These are phyloP conservation scores for Penicillium sclerotigenum DNA, from an alignment of 2,329 filamentous ascomycete species.

Conservation along the genomic window DNA sequence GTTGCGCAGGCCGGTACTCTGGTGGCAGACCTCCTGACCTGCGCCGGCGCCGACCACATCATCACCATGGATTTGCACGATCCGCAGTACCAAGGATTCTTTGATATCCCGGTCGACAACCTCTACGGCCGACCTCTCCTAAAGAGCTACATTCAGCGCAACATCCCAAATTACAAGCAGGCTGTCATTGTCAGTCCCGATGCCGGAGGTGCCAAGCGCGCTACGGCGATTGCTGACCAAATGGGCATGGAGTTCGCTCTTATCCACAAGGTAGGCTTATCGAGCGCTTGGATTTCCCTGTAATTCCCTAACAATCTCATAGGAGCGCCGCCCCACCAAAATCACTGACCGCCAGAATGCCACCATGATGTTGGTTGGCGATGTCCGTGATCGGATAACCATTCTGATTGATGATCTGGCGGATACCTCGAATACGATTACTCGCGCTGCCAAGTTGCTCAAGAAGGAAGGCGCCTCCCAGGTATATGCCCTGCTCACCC, in stretches of 20 bases:
- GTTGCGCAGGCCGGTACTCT: constrained; percentile 95
- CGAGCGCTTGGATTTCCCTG: not conserved
- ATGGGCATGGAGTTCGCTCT: constrained; percentile 93
- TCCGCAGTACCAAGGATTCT: constrained; percentile 96
- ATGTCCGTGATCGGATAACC: constrained; percentile 74
- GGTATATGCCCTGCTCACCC: constrained; percentile 89
- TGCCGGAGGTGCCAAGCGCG: constrained; percentile 92
- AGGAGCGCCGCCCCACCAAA: constrained; percentile 85
- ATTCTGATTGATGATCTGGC: constrained; percentile 93
- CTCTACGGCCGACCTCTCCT: constrained; percentile 66
- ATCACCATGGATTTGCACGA: constrained; percentile 98
- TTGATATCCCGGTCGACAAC: constrained; percentile 98
- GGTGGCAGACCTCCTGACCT: constrained; percentile 89
- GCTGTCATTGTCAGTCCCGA: constrained; percentile 94
- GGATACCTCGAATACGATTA: constrained; percentile 96
- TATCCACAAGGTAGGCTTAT: constrained; percentile 80
- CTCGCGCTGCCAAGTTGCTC: constrained; percentile 89
- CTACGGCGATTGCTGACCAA: constrained; percentile 89
- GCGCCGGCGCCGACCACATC: constrained; percentile 91
- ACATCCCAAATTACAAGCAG: constrained; percentile 79
- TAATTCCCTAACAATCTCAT: constrained; percentile 25
- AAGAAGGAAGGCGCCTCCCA: constrained; percentile 88
- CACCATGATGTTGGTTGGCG: constrained; percentile 92
- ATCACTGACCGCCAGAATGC: constrained; percentile 77
- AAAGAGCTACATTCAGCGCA: constrained; percentile 68